Evolutionary conservation across 768 basidiomycete species (phyloP).

Genomic region (Pisolithus microcarpus): DNA sequence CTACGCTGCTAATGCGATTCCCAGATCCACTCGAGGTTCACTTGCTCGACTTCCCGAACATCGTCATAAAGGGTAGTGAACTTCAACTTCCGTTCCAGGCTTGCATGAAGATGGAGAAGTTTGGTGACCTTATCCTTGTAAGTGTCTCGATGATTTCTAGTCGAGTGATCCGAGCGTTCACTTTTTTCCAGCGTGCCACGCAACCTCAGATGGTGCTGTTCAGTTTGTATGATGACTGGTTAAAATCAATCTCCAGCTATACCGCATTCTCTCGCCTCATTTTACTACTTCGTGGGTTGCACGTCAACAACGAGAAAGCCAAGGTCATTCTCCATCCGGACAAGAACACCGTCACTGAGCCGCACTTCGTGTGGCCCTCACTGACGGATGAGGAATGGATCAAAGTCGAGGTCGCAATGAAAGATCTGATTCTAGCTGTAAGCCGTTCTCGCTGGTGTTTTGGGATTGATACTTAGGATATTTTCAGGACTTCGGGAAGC

Average conservation of each 20-base stretch:
- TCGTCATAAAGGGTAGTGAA: slow-evolving; percentile 99
- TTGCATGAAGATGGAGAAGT: slow-evolving; percentile 99
- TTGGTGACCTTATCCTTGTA: slow-evolving; percentile 92
- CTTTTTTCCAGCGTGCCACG: slow-evolving; percentile 63
- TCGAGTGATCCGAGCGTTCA: background rate
- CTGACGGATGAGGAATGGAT: slow-evolving; percentile 95
- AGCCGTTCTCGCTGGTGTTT: slow-evolving; percentile 16
- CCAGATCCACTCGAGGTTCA: slow-evolving; percentile 93
- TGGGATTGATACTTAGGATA: slow-evolving; percentile 9
- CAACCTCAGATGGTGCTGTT: slow-evolving; percentile 99
- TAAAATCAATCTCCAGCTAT: slow-evolving; percentile 97
- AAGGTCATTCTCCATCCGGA: slow-evolving; percentile 98
- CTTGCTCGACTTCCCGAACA: slow-evolving; percentile 99
- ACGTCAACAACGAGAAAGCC: slow-evolving; percentile 99
- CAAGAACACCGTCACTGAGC: slow-evolving; percentile 93
- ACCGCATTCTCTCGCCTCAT: slow-evolving; percentile 98
- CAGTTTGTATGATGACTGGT: slow-evolving; percentile 98
- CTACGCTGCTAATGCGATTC: slow-evolving; percentile 3
- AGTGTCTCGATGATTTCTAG: slow-evolving; percentile 9
- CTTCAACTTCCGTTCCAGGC: slow-evolving; percentile 99
- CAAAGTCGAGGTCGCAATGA: slow-evolving; percentile 97
- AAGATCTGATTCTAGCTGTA: slow-evolving; percentile 89
- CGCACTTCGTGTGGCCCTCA: slow-evolving; percentile 97
- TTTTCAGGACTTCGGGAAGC: slow-evolving; percentile 88
- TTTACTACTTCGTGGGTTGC: slow-evolving; percentile 90